Percentiles rank a stretch among this genome's conserved stretches.
These are phyloP conservation scores for Arachnopeziza araneosa DNA, from an alignment of 2,329 filamentous ascomycete genomes.

Conservation along the genomic window DNA sequence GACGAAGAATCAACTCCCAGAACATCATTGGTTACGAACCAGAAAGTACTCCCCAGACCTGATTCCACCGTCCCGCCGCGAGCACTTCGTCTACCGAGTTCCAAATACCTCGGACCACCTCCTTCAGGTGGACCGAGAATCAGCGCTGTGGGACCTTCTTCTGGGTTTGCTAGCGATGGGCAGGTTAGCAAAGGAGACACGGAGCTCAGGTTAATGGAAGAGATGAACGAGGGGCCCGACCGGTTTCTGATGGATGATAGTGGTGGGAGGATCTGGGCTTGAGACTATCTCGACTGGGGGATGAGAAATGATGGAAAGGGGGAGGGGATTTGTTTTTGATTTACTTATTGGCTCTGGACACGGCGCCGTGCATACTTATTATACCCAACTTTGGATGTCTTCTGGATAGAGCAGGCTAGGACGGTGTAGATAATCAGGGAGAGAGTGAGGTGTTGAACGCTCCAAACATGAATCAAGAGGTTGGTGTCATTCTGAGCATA, in stretches of 20 bases:
- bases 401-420: too few relatives aligned
- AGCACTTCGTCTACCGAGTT: neutral
- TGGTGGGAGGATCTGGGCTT: neutral
- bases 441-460: too few relatives aligned
- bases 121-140: conserved; percentile 18
- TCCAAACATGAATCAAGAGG: too few relatives aligned
- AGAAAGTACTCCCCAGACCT: conserved; percentile 8
- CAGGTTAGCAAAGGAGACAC: neutral
- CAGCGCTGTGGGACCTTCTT: conserved; percentile 19
- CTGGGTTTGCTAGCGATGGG: conserved; percentile 5
- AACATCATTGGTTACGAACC: conserved; percentile 12
- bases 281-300: neutral
- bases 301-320: neutral
- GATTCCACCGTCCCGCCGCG: conserved; percentile 15
- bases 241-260: neutral
- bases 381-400: neutral
- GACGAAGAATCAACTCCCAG: conserved; percentile 27
- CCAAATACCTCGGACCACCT: conserved; percentile 8
- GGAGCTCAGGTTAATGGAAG: neutral
- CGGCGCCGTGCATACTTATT: neutral
- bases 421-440: too few relatives aligned
- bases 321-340: neutral
- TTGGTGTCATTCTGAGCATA: neutral
- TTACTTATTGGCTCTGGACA: neutral
- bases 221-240: neutral